phyloP scores from a whole-genome alignment of 306 rosid genomes.

The Casuarina glauca region DNA sequence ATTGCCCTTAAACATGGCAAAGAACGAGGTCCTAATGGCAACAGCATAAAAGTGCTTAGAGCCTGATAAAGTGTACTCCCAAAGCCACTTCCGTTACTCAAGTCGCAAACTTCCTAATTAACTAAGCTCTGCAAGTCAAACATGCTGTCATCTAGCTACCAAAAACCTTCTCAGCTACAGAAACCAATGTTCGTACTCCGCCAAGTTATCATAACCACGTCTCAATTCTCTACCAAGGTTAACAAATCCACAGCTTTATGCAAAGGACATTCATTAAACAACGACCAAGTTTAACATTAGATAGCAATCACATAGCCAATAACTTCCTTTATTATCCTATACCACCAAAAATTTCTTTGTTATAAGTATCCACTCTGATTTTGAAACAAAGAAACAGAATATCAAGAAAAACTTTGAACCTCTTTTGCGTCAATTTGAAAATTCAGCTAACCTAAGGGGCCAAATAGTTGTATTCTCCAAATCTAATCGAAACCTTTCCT shows the following conservation, averaged over 20 bases:
- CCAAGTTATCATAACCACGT: background rate
- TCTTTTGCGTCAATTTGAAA: background rate
- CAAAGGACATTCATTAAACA: background rate
- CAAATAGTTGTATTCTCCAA: background rate
- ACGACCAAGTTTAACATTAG: background rate
- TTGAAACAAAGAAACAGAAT: background rate
- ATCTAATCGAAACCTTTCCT: background rate
- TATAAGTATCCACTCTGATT: too few species aligned
- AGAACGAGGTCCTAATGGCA: too few species aligned
- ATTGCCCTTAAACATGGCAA: too few species aligned
- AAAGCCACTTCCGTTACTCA: too few species aligned
- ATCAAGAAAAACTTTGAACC: background rate
- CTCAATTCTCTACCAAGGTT: background rate
- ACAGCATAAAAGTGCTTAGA: too few species aligned
- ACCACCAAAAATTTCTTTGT: too few species aligned
- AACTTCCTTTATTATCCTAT: background rate
- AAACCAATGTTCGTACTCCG: too few species aligned
- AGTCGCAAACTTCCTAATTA: too few species aligned
- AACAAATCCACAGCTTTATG: background rate
- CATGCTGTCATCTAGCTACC: too few species aligned
- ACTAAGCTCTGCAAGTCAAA: too few species aligned
- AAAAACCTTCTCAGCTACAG: too few species aligned
- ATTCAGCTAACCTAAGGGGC: background rate
- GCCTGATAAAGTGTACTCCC: too few species aligned
- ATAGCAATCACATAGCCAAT: background rate